These are phyloP conservation scores for Aureobasidium musti DNA, from an alignment of 2,329 filamentous ascomycete genomes.

Conservation along the genomic window DNA sequence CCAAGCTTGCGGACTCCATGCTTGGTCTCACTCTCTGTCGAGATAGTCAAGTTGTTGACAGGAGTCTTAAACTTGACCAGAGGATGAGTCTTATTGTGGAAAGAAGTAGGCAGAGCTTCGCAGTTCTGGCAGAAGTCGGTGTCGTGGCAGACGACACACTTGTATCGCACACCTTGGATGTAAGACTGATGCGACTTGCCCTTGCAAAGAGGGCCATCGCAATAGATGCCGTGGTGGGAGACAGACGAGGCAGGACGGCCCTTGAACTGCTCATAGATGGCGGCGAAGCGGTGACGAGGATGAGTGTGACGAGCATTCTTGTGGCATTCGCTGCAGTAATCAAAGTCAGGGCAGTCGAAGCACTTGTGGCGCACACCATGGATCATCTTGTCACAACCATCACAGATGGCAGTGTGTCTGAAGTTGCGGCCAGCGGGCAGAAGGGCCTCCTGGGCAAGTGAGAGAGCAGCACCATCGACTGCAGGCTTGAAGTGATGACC, in stretches of 20 bases:
- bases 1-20: constrained; percentile 73
- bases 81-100: constrained; percentile 93
- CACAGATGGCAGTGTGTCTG: constrained; percentile 85
- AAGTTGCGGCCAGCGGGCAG: constrained; percentile 78
- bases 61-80: constrained; percentile 96
- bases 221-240: constrained; percentile 83
- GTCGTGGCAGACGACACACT: constrained; percentile 95
- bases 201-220: constrained; percentile 87
- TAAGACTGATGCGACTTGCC: constrained; percentile 56
- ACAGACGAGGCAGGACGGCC: constrained; percentile 55
- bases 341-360: constrained; percentile 94
- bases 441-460: constrained; percentile 63
- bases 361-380: constrained; percentile 93
- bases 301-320: constrained; percentile 68
- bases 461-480: constrained; percentile 63
- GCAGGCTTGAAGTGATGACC: constrained; percentile 76
- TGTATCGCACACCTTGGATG: constrained; percentile 88
- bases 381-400: constrained; percentile 89
- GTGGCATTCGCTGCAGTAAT: constrained; percentile 82
- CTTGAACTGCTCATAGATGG: constrained; percentile 66
- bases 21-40: constrained; percentile 75
- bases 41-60: constrained; percentile 83
- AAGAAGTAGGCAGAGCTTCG: constrained; percentile 81
- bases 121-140: constrained; percentile 93
- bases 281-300: constrained; percentile 81